These are phyloP conservation scores for Quercus lobata DNA, from an alignment of 331 rosid genomes.

Conservation along the genomic window DNA sequence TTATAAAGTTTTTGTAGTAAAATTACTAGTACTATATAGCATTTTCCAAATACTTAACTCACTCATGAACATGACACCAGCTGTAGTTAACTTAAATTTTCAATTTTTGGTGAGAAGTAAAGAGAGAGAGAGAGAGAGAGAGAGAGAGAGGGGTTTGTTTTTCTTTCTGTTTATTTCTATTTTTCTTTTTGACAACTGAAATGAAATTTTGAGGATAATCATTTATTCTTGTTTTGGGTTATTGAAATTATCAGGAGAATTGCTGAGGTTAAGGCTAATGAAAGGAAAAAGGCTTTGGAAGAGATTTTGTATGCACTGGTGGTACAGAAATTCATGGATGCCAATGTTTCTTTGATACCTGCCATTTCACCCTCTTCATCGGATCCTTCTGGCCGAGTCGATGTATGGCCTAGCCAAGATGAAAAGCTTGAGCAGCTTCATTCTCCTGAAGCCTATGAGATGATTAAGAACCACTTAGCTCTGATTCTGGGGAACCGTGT, in stretches of 20 bases:
- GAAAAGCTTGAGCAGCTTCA: slow-evolving; percentile 70
- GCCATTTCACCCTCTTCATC: slow-evolving; percentile 35
- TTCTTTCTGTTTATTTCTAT: background rate
- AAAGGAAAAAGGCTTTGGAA: slow-evolving; percentile 69
- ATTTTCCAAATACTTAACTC: no score
- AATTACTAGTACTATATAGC: no score
- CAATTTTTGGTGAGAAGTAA: no score
- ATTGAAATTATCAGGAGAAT: slow-evolving; percentile 62
- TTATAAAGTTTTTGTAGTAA: no score
- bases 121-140: no score
- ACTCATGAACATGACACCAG: no score
- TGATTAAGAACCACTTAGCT: slow-evolving; percentile 79
- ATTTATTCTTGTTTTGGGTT: slow-evolving; percentile 3
- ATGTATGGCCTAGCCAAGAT: slow-evolving; percentile 66
- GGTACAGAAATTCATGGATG: slow-evolving; percentile 89
- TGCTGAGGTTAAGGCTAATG: slow-evolving; percentile 82
- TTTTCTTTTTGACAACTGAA: background rate
- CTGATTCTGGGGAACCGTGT: slow-evolving; percentile 63
- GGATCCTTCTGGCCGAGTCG: slow-evolving; percentile 56
- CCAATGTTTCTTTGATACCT: slow-evolving; percentile 58
- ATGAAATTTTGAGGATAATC: background rate
- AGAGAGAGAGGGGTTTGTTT: no score
- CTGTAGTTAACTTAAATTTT: no score
- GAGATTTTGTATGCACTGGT: slow-evolving; percentile 81
- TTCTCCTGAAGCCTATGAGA: slow-evolving; percentile 77